Evolutionary conservation across 2,329 filamentous ascomycete species (phyloP), one percentile per base, ranked within the genome.

Genomic region (Beauveria sp.): DNA sequence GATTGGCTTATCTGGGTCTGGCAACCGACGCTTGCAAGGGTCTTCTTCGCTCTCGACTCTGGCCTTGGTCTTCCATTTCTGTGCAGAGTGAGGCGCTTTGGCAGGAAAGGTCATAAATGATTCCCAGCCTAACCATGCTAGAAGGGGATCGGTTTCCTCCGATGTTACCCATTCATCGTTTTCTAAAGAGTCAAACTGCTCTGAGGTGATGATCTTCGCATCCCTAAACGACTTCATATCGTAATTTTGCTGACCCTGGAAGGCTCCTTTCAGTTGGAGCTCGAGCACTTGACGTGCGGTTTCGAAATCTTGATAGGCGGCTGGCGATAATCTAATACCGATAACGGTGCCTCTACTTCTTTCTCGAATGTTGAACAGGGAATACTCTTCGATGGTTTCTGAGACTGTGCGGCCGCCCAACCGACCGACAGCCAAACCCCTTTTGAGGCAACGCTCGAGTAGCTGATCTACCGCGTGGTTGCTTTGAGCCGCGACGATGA

Each of bases 381-480:
- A 91, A 16, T 85, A 81, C 58, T 83, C 77, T 64, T 85, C 85
- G 66, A 96, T 87, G 0, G 81, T 79, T 0, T 78, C 74, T 63
- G 90, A 87, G 57, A 84, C 82, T 20, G 88, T 90, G 34, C 89
- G 83, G 2, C 87, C 86, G 48, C 91, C 91, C 10, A 84, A 69
- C 2, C 81, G 79, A 80, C 66, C 64, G 5, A 73, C 88, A 3
- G 71, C 73, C 0, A 67, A 60, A 1, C 76, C 69, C 28, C 12
- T 54, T 2, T 14, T 14, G 1, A 85, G 77, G 18, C 91, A 79
- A 60, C 88, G 84, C 1, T 77, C 75, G 0, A 96, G 77, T 0
- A 97, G 78, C 69, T 96, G 92, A 67, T 97, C 92, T 0, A 96
- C 76, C 0, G 92, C 92, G 72, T 96, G 91, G 63, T 97, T 97